These are phyloP conservation scores for Lachancea sp. DNA, from an alignment of 805 yeast species.

Conservation along the genomic window DNA sequence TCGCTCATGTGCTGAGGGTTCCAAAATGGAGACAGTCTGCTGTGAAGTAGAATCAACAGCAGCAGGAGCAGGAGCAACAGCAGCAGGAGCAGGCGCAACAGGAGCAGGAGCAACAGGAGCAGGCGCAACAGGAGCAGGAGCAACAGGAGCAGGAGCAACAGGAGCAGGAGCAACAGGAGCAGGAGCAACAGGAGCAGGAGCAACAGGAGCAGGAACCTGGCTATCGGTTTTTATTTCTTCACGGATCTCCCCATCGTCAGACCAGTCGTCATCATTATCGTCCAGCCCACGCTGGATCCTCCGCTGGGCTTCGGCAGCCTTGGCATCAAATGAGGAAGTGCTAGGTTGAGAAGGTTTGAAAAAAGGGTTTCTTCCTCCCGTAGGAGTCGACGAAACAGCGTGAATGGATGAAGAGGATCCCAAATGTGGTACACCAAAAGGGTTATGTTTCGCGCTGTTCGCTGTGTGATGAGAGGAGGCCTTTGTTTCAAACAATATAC, in stretches of 20 bases:
- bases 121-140: conserved; percentile 5
- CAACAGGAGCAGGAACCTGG: conserved; percentile 6
- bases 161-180: conserved; percentile 7
- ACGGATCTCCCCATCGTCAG: conserved; percentile 30
- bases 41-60: conserved; percentile 5
- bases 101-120: conserved; percentile 9
- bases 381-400: conserved; percentile 11
- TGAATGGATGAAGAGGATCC: neutral
- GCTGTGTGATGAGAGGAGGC: neutral
- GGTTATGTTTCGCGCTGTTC: conserved; percentile 39
- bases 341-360: conserved; percentile 41
- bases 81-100: conserved; percentile 15
- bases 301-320: conserved; percentile 63
- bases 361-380: conserved; percentile 44
- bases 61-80: conserved; percentile 15
- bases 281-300: conserved; percentile 54
- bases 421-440: conserved; percentile 38
- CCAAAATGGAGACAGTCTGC: too few species aligned
- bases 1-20: conserved; percentile 26
- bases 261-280: conserved; percentile 34
- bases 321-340: conserved; percentile 41
- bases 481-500: neutral
- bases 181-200: conserved; percentile 11
- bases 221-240: conserved; percentile 11
- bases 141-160: conserved; percentile 2